These are phyloP conservation scores for Cryphonectria japonica DNA, from an alignment of 2,329 filamentous ascomycete genomes.

Conservation along the genomic window DNA sequence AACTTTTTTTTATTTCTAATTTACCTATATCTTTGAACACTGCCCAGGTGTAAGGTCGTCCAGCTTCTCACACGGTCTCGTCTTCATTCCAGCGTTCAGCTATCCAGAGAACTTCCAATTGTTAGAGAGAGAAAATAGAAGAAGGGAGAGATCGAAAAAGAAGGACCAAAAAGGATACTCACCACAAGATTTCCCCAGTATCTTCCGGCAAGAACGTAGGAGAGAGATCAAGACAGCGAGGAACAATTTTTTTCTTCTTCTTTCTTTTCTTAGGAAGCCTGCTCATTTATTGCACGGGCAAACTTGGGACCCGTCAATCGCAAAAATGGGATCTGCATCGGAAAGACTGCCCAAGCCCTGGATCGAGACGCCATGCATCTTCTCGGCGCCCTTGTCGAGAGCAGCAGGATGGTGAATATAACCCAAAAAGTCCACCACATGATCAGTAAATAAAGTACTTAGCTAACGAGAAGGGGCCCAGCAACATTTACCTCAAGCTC, in stretches of 20 bases:
- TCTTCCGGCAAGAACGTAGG: neutral
- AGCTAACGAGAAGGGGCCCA: slow-evolving; percentile 31
- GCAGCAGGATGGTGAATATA: slow-evolving; percentile 66
- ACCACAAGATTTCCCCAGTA: neutral
- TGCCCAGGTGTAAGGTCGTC: neutral
- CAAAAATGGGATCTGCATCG: slow-evolving; percentile 38
- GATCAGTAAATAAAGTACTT: too few relatives aligned
- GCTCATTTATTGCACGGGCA: neutral
- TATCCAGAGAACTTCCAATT: neutral
- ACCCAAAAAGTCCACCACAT: too few relatives aligned
- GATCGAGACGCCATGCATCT: slow-evolving; percentile 70
- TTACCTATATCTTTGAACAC: too few relatives aligned
- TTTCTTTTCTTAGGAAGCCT: neutral
- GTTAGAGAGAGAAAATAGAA: too few relatives aligned
- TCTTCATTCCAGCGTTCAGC: neutral
- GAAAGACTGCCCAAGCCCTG: slow-evolving; percentile 52
- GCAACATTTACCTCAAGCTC: slow-evolving; percentile 81
- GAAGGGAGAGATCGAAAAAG: too few relatives aligned
- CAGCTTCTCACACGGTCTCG: neutral
- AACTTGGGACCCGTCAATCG: neutral
- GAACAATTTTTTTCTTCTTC: too few relatives aligned
- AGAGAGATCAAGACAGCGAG: neutral
- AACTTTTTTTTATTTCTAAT: neutral
- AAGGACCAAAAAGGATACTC: neutral
- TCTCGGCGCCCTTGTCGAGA: slow-evolving; percentile 66